These are phyloP conservation scores for Microstroma glucosiphilum DNA, from an alignment of 1,284 basidiomycete genomes.

Conservation along the genomic window DNA sequence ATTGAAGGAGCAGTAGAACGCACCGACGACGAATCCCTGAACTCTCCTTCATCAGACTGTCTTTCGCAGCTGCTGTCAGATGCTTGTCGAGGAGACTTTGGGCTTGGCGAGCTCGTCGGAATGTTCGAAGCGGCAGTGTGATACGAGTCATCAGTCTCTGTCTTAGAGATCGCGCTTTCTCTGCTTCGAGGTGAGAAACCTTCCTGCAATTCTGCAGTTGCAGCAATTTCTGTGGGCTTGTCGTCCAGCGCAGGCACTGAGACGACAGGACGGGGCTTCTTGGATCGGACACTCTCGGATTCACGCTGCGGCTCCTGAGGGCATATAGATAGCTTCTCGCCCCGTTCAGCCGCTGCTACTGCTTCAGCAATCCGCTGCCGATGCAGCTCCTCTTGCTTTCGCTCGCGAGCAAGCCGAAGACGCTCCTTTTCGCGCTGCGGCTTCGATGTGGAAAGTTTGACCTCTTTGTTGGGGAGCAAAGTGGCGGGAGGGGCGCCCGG, in stretches of 20 bases:
- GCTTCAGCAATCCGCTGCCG: not conserved
- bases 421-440: too few species aligned
- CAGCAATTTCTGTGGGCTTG: not conserved
- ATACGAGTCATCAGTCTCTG: not conserved
- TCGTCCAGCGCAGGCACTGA: not conserved
- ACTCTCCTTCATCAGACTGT: too few species aligned
- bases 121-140: too few species aligned
- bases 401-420: too few species aligned
- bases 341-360: not conserved
- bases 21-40: too few species aligned
- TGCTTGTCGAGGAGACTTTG: too few species aligned
- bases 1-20: too few species aligned
- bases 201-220: not conserved
- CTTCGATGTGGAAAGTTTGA: too few species aligned
- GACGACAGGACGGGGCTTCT: not conserved
- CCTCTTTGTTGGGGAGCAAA: too few species aligned
- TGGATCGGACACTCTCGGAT: not conserved
- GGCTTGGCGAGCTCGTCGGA: too few species aligned
- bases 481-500: too few species aligned
- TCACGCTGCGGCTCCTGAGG: not conserved
- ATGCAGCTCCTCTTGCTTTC: not conserved
- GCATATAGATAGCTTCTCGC: not conserved
- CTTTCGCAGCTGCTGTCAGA: too few species aligned
- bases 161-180: not conserved
- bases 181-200: not conserved